A percentile compares a stretch with the other conserved stretches of the same genome.
These are phyloP conservation scores for Cutaneotrichosporon cyanovorans DNA, from an alignment of 1,284 basidiomycete species.

Conservation along the genomic window DNA sequence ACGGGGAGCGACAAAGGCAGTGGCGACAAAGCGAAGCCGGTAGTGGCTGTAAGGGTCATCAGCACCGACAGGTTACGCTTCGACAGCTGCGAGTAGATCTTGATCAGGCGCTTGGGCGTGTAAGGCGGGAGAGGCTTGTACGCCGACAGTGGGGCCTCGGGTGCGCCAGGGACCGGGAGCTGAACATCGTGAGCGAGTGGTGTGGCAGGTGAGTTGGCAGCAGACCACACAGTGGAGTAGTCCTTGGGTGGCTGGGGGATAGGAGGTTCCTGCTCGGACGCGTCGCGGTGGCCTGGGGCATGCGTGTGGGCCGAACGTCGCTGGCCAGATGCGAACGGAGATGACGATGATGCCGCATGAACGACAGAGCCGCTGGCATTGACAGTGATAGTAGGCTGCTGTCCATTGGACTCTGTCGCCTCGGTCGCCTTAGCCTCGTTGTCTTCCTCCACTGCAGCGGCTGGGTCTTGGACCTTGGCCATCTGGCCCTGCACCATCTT, in stretches of 20 bases:
- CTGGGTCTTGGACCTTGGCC: conserved; percentile 36
- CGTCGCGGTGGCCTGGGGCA: conserved; percentile 3
- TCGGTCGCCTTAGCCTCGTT: neutral
- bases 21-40: conserved; percentile 87
- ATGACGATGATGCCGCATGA: conserved; percentile 17
- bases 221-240: conserved; percentile 31
- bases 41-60: conserved; percentile 83
- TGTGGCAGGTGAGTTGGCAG: conserved; percentile 23
- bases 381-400: conserved; percentile 5
- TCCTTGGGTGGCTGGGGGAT: conserved; percentile 26
- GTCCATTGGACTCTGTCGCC: neutral
- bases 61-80: conserved; percentile 84
- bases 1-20: conserved; percentile 71
- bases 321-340: conserved; percentile 13
- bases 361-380: conserved; percentile 2
- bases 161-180: conserved; percentile 28
- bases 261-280: conserved; percentile 14
- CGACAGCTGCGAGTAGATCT: conserved; percentile 71
- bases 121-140: conserved; percentile 47
- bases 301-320: conserved; percentile 20
- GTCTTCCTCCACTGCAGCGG: conserved; percentile 10
- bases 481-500: conserved; percentile 44
- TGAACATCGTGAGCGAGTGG: conserved; percentile 25
- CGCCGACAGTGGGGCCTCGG: conserved; percentile 31
- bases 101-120: conserved; percentile 55